Base-by-base conservation (phyloP, 306 rosid genomes). In the Styphnolobium japonicum region DNA sequence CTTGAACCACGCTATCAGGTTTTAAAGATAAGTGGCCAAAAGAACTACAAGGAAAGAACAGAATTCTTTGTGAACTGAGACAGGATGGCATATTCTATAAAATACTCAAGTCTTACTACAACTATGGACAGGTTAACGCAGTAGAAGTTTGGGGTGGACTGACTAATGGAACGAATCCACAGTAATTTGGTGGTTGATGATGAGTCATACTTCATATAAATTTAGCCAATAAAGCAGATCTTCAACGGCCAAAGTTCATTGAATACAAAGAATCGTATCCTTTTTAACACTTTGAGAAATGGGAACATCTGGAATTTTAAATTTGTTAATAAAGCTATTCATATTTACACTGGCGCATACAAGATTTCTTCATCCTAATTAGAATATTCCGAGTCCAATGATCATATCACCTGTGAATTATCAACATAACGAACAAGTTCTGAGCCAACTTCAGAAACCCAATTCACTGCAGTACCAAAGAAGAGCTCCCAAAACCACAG, bases 401-500 rank as follows among this genome's bases (percentile, higher is more conserved):
- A 61, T 83, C 86, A 90, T 82, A 86, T 87, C 77, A 90, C 58
- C 77, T 78, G 84, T 39, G 80, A 72, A 85, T 76, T 88, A 67
- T 83, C 90, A 62, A 89, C 71, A 79, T 70, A 84, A 25, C 23
- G 79, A 66, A 82, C 15, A 66, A 89, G 71, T 34, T 89, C 91
- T 6, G 92, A 43, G 27, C 84, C 87, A 70, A 83, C 6, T 80
- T 90, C 81, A 5, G 93, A 90, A 64, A 80, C 60, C 92, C 94
- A 93, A 74, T 85, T 61, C 22, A 89, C 89, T 3, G 90, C 86
- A n/a, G 87, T 79, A 77, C 98, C 96, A 8, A 88, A 91, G 80
- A 91, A 93, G 61, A 93, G 90, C 89, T 95, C 99, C 98, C 98
- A 93, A 51, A 95, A 93, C 97, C 92, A 93, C 67, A 95, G 90